A percentile compares a stretch with the other conserved stretches of the same genome.
These are phyloP conservation scores for Alternaria sp. DNA, from an alignment of 2,329 filamentous ascomycete genomes.

Conservation along the genomic window DNA sequence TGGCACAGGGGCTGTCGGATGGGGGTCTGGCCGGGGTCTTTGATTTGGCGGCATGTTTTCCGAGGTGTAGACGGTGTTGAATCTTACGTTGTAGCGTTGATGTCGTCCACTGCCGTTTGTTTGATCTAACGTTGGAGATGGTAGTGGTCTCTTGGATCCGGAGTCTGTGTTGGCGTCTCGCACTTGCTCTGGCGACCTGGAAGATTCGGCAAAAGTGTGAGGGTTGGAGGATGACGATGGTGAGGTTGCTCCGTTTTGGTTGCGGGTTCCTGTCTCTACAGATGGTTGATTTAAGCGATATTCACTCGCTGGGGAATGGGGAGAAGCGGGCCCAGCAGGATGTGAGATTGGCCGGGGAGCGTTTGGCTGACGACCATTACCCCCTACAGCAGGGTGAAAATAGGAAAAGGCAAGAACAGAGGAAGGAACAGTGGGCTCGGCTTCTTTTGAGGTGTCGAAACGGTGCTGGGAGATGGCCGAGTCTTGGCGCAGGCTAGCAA, in stretches of 20 bases:
- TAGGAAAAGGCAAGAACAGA: conserved; percentile 24
- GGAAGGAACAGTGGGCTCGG: conserved; percentile 18
- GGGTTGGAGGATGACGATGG: conserved; percentile 10
- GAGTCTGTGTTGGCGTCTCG: conserved; percentile 17
- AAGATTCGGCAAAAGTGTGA: conserved; percentile 7
- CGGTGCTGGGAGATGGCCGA: conserved; percentile 27
- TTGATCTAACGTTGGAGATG: conserved; percentile 20
- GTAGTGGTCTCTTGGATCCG: conserved; percentile 13
- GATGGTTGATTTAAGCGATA: conserved; percentile 13
- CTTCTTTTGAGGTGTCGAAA: conserved; percentile 26
- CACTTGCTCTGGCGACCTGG: conserved; percentile 24
- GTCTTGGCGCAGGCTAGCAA: conserved; percentile 29
- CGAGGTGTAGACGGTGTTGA: conserved; percentile 29
- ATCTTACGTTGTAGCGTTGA: conserved; percentile 40
- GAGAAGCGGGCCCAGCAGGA: conserved; percentile 16
- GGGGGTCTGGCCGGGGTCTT: conserved; percentile 28
- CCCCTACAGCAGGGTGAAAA: conserved; percentile 8
- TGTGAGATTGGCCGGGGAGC: conserved; percentile 14
- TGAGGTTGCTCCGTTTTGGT: conserved; percentile 14
- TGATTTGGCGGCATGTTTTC: conserved; percentile 30
- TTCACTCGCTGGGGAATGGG: conserved; percentile 14
- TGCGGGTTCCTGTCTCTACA: conserved; percentile 10
- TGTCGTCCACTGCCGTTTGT: conserved; percentile 24
- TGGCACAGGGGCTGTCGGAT: conserved; percentile 13
- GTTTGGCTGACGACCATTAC: conserved; percentile 22